Evolutionary conservation across 2,329 filamentous ascomycete species (phyloP), one percentile per base, ranked within the genome.

Genomic region (Talaromyces verruculosus): DNA sequence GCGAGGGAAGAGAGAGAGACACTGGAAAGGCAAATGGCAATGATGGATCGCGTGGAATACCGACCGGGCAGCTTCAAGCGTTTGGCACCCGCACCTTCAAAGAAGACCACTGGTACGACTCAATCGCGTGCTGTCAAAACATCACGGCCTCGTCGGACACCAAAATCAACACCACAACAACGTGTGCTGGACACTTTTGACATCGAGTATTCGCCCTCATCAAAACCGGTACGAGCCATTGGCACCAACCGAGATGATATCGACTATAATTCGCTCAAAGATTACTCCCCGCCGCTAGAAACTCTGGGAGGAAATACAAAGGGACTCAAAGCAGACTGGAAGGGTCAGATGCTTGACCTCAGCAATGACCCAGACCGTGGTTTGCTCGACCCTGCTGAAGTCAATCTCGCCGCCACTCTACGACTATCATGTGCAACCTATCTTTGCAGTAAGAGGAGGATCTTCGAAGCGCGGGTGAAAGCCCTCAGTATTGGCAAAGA

Each of bases 361-460:
- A 87, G 84, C 77, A 83, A 84, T 67, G 92, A 96, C 72, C 87
- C 90, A 6, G 84, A 93, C 72, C 83, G 85, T 28, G 76, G 87
- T 65, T 82, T 92, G 45, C 87, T 97, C 49, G 91, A 95, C 75
- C 85, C 88, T 5, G 90, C 93, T 67, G 94, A 98, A 80, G 74
- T 93, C 35, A 81, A 83, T 19, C 84, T 97, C 35, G 93, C 93
- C 11, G 88, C 90, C 55, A 91, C 88, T 59, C 85, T 97, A 35
- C 88, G 93, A 64, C 86, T 98, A 39, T 91, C 91, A 70, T 94
- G 91, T 76, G 91, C 91, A 19, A 94, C 91, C 13, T 98, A 97
- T 74, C 84, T 98, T 28, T 93, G 91, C 67, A 95, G 91, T 83
- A 98, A 97, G 84, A 89, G 94, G 66, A 89, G 93, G 67, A 94